Conservation (phyloP, 2,329 filamentous ascomycete genomes). For the Cercospora sp. region DNA sequence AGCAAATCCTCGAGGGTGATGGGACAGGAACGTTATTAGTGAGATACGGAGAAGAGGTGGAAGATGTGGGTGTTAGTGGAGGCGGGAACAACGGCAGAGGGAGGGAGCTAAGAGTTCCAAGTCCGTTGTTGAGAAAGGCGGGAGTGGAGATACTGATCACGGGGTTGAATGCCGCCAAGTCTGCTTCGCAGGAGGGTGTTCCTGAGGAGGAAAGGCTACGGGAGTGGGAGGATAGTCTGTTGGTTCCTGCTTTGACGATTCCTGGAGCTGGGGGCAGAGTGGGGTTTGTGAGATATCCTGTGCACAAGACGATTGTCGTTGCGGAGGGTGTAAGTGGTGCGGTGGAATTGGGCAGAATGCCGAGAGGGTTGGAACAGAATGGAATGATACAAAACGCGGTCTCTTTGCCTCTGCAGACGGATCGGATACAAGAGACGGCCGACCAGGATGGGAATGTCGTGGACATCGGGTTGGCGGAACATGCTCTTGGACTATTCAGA, state of each 20-base stretch:
- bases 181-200: constrained; percentile 30
- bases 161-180: constrained; percentile 50
- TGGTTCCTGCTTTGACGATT: constrained; percentile 74
- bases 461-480: constrained; percentile 62
- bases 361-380: constrained; percentile 37
- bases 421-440: neutral
- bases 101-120: constrained; percentile 63
- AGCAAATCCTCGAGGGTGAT: constrained; percentile 38
- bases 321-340: constrained; percentile 71
- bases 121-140: constrained; percentile 60
- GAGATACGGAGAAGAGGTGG: constrained; percentile 56
- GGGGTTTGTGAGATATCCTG: constrained; percentile 72
- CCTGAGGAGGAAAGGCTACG: neutral
- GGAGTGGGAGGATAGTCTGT: constrained; percentile 62
- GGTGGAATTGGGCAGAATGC: constrained; percentile 51
- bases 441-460: constrained; percentile 45
- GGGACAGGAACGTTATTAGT: constrained; percentile 44
- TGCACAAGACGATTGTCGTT: constrained; percentile 77
- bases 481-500: constrained; percentile 56
- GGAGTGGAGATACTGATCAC: constrained; percentile 65
- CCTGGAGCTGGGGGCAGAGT: constrained; percentile 62
- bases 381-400: constrained; percentile 56
- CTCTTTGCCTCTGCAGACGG: constrained; percentile 50
- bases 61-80: constrained; percentile 39
- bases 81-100: constrained; percentile 44